Evolutionary conservation across 2,329 filamentous ascomycete species (phyloP).

Genomic region (Sporothrix protearum): DNA sequence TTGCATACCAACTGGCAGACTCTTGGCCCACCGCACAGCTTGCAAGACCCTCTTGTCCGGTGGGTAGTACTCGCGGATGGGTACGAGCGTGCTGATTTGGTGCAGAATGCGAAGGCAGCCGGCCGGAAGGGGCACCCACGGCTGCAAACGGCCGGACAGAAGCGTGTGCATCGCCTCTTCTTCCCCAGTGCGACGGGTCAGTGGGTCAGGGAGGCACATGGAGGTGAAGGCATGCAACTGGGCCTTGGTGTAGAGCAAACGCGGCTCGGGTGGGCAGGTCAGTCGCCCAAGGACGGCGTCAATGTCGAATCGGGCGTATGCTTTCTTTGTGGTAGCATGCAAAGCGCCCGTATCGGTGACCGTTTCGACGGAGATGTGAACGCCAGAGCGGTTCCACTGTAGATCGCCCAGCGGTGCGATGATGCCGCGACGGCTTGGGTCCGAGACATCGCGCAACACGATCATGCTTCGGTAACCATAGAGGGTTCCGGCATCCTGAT

Average conservation of each 20-base stretch:
- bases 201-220: constrained; percentile 51
- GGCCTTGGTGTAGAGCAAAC: constrained; percentile 54
- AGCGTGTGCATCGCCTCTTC: constrained; percentile 57
- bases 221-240: constrained; percentile 60
- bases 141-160: constrained; percentile 48
- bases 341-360: neutral
- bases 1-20: constrained; percentile 38
- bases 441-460: constrained; percentile 47
- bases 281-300: constrained; percentile 54
- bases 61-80: constrained; percentile 40
- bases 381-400: constrained; percentile 32
- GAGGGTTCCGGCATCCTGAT: constrained; percentile 58
- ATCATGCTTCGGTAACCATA: constrained; percentile 59
- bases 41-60: constrained; percentile 36
- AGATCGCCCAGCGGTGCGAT: constrained; percentile 50
- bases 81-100: constrained; percentile 33
- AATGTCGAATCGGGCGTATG: constrained; percentile 51
- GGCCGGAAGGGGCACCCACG: constrained; percentile 41
- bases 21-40: constrained; percentile 35
- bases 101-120: constrained; percentile 21
- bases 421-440: constrained; percentile 44
- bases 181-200: constrained; percentile 57
- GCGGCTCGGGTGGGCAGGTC: constrained; percentile 54
- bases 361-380: constrained; percentile 43
- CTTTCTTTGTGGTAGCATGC: constrained; percentile 35